Base-by-base conservation (phyloP, 257 asterid species). In the Fraxinus excelsior region DNA sequence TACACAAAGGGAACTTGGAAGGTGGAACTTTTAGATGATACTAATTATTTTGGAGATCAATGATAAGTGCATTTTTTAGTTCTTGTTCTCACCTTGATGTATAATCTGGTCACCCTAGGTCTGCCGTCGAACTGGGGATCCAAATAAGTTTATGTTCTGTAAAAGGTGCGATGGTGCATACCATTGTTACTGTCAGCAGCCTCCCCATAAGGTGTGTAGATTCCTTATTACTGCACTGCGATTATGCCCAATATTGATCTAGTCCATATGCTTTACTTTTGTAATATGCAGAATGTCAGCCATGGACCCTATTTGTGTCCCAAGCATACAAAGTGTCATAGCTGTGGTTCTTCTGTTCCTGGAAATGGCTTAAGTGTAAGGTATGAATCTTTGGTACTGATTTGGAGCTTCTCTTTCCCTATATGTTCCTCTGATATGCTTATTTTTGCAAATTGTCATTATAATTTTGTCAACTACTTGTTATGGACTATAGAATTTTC, bases 151-250 rank as follows among this genome's bases (percentile, higher is more conserved):
- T 79, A 91, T 91, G 98, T 96, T 92, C 84, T 96, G 98, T 89
- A 93, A 89, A 88, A 93, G 98, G 84, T 96, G 99, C 75, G 99
- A 96, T 82, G 94, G 87, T 80, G 99, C 99, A 74, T 81, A 74
- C 71, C 98, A 96, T 80, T 94, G 98, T 81, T 96, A 93, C 84
- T 96, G 99, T 78, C 96, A 90, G 83, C 98, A 96, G 80, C 99
- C 97, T 82, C 96, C 99, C 25, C 99, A 93, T 84, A 96, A 93
- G 99, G 99, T 96, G 79, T 65, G 40, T 64, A 38, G 46, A 66
- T 49, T 70, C 74, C 80, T 35, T 67, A 71, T 28, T 44, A 73
- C 58, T 67, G 44, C 38, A 21, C 12, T 60, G 2, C 77, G 42
- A 40, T 44, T 62, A 72, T 9, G 13, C 46, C 78, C n/a, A 19